These are phyloP conservation scores for Omphalotus olearius DNA, from an alignment of 1,284 basidiomycete genomes.

Conservation along the genomic window DNA sequence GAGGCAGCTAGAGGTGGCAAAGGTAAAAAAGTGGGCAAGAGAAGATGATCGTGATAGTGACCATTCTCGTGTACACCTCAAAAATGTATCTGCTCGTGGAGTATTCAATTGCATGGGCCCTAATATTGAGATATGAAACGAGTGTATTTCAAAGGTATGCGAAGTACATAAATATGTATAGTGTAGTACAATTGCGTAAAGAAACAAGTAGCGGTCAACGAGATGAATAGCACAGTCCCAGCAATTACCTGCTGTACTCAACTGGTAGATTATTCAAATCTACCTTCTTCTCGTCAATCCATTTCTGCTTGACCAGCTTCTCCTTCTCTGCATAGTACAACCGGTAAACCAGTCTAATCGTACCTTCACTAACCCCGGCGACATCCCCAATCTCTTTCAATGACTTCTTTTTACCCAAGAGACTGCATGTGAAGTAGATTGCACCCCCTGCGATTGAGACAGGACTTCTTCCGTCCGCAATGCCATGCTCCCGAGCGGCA, in stretches of 20 bases:
- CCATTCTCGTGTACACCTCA: too few species aligned
- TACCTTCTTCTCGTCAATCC: slow-evolving; percentile 77
- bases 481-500: slow-evolving; percentile 77
- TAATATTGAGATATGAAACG: too few species aligned
- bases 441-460: slow-evolving; percentile 96
- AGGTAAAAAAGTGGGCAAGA: slow-evolving; percentile 3
- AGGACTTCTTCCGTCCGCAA: slow-evolving; percentile 90
- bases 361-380: slow-evolving; percentile 97
- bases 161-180: too few species aligned
- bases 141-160: too few species aligned
- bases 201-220: too few species aligned
- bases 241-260: not conserved
- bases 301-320: slow-evolving; percentile 76
- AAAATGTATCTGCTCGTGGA: too few species aligned
- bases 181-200: too few species aligned
- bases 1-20: slow-evolving; percentile 24
- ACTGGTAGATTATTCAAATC: slow-evolving; percentile 4
- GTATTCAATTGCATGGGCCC: too few species aligned
- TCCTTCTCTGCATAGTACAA: slow-evolving; percentile 67
- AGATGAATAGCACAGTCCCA: too few species aligned
- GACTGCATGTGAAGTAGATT: slow-evolving; percentile 87
- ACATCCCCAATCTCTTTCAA: slow-evolving; percentile 88
- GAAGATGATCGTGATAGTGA: not conserved
- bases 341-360: slow-evolving; percentile 86
- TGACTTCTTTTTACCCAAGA: slow-evolving; percentile 73